phyloP scores from a whole-genome alignment of 176 grass and related monocot genomes.

The Carex littledalei region DNA sequence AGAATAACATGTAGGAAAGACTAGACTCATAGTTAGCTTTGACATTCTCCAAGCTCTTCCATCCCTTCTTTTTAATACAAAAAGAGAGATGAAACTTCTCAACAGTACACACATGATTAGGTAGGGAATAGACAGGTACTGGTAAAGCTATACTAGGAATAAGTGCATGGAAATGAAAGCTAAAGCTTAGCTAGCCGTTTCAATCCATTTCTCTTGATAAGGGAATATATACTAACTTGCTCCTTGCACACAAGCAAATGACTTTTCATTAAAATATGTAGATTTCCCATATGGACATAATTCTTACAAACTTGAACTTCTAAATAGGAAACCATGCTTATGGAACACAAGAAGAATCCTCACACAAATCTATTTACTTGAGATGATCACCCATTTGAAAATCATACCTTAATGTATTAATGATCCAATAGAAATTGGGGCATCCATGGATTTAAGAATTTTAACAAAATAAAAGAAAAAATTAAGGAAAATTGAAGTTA shows the following conservation, averaged over 20 bases:
- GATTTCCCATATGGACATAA: neutral
- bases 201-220: slow-evolving; percentile 38
- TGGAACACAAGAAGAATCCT: neutral
- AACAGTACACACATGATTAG: slow-evolving; percentile 24
- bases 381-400: neutral
- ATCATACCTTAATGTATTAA: neutral
- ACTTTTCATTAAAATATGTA: neutral
- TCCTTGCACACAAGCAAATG: slow-evolving; percentile 14
- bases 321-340: neutral
- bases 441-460: neutral
- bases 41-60: slow-evolving; percentile 19
- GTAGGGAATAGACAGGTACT: slow-evolving; percentile 26
- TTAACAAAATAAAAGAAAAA: neutral
- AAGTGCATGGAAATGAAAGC: slow-evolving; percentile 57
- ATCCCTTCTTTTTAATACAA: neutral
- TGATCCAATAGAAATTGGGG: neutral
- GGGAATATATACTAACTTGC: slow-evolving; percentile 16
- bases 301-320: neutral
- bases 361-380: neutral
- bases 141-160: slow-evolving; percentile 76
- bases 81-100: neutral
- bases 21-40: slow-evolving; percentile 24
- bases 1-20: slow-evolving; percentile 22
- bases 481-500: neutral
- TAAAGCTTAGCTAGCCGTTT: slow-evolving; percentile 7